Conservation (phyloP, 2,329 filamentous ascomycete species). For the Nemania sp. region DNA sequence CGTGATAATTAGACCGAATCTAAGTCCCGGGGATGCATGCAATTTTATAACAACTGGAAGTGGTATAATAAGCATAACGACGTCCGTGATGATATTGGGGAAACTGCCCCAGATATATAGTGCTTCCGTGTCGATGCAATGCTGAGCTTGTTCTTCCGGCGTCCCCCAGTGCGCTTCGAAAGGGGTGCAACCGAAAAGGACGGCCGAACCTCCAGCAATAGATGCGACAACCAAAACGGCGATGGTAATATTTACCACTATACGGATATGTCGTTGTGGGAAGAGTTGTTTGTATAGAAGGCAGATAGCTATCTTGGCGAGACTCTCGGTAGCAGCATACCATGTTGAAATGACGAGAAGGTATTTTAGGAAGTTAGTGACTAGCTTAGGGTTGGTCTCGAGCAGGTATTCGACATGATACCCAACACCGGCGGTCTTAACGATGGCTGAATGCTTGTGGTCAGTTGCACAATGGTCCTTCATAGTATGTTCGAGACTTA, state of each 20-base stretch:
- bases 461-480: not conserved
- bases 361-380: slow-evolving; percentile 41
- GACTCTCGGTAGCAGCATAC: slow-evolving; percentile 36
- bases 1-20: slow-evolving; percentile 32
- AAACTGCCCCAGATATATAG: slow-evolving; percentile 50
- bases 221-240: slow-evolving; percentile 26
- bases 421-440: slow-evolving; percentile 34
- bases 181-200: slow-evolving; percentile 31
- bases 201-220: slow-evolving; percentile 18
- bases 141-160: slow-evolving; percentile 17
- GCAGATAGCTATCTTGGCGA: slow-evolving; percentile 43
- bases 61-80: slow-evolving; percentile 51
- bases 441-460: slow-evolving; percentile 14
- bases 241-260: slow-evolving; percentile 29
- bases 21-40: slow-evolving; percentile 32
- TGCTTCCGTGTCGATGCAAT: slow-evolving; percentile 47
- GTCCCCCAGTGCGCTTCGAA: slow-evolving; percentile 40
- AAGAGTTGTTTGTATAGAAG: slow-evolving; percentile 40
- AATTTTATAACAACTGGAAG: slow-evolving; percentile 52
- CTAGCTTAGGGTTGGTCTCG: slow-evolving; percentile 27
- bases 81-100: slow-evolving; percentile 54
- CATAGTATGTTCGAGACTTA: slow-evolving; percentile 23
- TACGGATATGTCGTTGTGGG: slow-evolving; percentile 26
- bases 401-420: slow-evolving; percentile 34
- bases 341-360: slow-evolving; percentile 38